Conservation (phyloP, 352 stramenopile species). For the Globisporangium perplexum region DNA sequence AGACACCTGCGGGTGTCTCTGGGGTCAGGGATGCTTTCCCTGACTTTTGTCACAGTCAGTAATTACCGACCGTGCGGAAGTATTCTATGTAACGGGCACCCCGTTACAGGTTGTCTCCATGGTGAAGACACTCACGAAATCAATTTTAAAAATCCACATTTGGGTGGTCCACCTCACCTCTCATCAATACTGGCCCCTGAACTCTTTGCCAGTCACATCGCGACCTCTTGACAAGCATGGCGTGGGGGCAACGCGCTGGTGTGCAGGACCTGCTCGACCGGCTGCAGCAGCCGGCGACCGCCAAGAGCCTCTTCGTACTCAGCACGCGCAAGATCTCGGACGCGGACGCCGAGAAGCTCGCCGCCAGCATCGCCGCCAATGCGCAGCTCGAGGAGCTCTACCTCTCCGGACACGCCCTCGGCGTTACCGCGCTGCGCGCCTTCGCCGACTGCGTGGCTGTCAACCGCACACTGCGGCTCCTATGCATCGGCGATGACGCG, state of each 20-base stretch:
- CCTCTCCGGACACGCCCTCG: constrained; percentile 65
- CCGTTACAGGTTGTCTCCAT: too few species aligned
- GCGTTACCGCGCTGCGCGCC: constrained; percentile 26
- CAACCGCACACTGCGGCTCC: constrained; percentile 61
- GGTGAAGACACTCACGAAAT: too few species aligned
- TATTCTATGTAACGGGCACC: too few species aligned
- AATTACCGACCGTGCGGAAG: too few species aligned
- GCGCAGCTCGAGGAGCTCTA: constrained; percentile 70
- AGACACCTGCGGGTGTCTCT: too few species aligned
- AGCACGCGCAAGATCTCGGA: constrained; percentile 61
- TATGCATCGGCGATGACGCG: constrained; percentile 54
- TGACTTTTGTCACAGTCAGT: too few species aligned
- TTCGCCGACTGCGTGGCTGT: constrained; percentile 64
- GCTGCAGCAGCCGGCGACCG: constrained; percentile 51
- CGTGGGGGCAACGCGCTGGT: constrained; percentile 60
- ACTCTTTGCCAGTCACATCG: not conserved
- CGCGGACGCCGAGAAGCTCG: constrained; percentile 42
- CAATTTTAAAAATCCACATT: too few species aligned
- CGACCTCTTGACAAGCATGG: constrained; percentile 34
- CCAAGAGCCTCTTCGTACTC: constrained; percentile 67
- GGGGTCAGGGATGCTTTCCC: too few species aligned
- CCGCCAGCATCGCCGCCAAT: constrained; percentile 45
- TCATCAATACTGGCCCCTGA: not conserved
- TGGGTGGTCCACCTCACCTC: not conserved
- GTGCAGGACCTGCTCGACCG: constrained; percentile 74